Conservation (phyloP, 306 rosid species). For the Acacia confusa region DNA sequence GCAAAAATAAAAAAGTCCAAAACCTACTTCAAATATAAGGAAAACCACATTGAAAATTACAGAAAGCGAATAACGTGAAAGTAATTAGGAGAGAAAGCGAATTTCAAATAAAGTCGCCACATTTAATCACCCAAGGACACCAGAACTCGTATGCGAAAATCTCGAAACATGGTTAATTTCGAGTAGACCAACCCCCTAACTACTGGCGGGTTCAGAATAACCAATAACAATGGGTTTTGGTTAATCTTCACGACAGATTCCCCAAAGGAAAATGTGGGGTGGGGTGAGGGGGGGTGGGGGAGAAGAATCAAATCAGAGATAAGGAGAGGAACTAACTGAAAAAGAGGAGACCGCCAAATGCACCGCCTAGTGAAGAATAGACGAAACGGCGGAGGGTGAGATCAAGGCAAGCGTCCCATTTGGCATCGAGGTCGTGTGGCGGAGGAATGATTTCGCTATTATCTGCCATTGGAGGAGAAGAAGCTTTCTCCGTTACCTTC, state of each 20-base stretch:
- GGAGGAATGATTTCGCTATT: not conserved
- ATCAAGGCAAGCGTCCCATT: constrained; percentile 48
- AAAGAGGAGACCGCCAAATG: constrained; percentile 39
- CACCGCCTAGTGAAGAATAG: constrained; percentile 40
- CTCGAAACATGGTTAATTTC: no score
- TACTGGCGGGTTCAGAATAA: not conserved
- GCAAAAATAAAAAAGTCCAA: not conserved
- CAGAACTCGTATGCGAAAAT: not conserved
- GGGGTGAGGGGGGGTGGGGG: not conserved
- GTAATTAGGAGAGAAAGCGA: not conserved
- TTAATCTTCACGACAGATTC: not conserved
- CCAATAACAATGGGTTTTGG: not conserved
- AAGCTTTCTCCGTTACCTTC: not conserved
- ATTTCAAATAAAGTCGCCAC: not conserved
- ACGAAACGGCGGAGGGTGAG: constrained; percentile 45
- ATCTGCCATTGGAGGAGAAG: constrained; percentile 1
- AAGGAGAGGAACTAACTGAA: constrained; percentile 35
- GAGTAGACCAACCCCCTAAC: not conserved
- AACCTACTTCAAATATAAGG: not conserved
- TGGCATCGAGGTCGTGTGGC: constrained; percentile 36
- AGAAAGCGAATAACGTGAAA: not conserved
- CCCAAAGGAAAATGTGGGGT: not conserved
- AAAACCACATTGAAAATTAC: not conserved
- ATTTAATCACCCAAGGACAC: not conserved
- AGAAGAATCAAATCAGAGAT: not conserved